A percentile compares a stretch with the other conserved stretches of the same genome.
Conservation (phyloP, 495 filamentous ascomycete species). For the Apodospora peruviana region DNA sequence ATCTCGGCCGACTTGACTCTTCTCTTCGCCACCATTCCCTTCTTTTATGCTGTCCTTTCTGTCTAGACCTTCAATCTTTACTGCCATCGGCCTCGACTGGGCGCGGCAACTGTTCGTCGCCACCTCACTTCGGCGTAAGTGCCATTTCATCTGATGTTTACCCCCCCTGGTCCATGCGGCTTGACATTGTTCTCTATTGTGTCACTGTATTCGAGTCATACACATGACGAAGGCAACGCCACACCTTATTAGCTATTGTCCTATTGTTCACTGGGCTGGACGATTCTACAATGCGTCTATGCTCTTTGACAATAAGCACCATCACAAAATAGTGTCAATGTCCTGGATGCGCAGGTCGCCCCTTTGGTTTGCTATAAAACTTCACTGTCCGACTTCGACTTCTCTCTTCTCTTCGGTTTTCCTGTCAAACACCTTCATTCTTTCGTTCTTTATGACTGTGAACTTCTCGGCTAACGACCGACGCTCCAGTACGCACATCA, state of each 20-base stretch:
- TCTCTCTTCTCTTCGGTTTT: neutral
- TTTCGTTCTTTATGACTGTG: neutral
- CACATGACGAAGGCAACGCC: neutral
- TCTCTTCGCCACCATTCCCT: constrained; percentile 4
- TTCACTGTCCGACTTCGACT: too few relatives aligned
- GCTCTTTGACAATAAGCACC: too few relatives aligned
- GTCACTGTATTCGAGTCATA: neutral
- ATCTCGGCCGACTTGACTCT: constrained; percentile 6
- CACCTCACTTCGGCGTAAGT: constrained; percentile 4
- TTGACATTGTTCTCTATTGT: neutral
- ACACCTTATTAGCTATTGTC: neutral
- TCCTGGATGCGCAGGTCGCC: too few relatives aligned
- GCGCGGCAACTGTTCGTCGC: constrained; percentile 1
- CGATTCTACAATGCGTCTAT: too few relatives aligned
- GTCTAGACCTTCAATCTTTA: constrained; percentile 13
- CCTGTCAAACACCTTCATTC: neutral
- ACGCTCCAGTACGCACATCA: constrained; percentile 4
- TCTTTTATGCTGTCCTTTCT: constrained; percentile 13
- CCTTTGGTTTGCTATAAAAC: too few relatives aligned
- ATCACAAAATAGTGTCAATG: too few relatives aligned
- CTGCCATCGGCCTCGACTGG: constrained; percentile 11
- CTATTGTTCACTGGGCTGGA: neutral
- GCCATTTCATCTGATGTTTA: neutral
- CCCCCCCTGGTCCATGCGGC: neutral
- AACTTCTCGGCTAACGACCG: neutral